These are phyloP conservation scores for Russula sp. DNA, from an alignment of 768 basidiomycete genomes.

Conservation along the genomic window DNA sequence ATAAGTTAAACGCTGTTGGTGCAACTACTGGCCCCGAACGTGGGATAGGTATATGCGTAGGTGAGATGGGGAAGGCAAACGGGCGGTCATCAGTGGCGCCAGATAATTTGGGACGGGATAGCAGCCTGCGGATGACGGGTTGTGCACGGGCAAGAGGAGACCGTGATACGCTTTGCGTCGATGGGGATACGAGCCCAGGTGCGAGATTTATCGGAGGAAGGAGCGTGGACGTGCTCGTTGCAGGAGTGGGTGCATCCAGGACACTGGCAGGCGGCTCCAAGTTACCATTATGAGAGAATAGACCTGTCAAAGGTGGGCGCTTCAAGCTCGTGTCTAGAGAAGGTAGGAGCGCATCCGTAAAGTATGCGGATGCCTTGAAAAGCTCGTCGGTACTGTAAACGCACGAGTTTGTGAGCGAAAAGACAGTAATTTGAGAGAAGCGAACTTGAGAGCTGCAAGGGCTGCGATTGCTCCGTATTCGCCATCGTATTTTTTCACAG, in stretches of 20 bases:
- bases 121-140: constrained; percentile 27
- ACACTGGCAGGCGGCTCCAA: constrained; percentile 18
- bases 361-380: constrained; percentile 70
- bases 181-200: constrained; percentile 12
- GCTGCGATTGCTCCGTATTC: constrained; percentile 65
- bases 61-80: constrained; percentile 1
- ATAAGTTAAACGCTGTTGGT: constrained; percentile 67
- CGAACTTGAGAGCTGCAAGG: constrained; percentile 66
- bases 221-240: constrained; percentile 14
- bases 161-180: constrained; percentile 13
- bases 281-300: constrained; percentile 4
- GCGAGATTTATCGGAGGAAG: constrained; percentile 15
- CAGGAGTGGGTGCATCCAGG: constrained; percentile 7
- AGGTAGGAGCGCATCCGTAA: constrained; percentile 53
- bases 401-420: neutral
- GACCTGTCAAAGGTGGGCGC: neutral
- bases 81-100: constrained; percentile 14
- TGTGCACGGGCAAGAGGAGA: constrained; percentile 25
- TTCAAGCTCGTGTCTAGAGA: constrained; percentile 9
- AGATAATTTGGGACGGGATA: constrained; percentile 28
- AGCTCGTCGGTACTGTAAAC: constrained; percentile 65
- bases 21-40: constrained; percentile 36
- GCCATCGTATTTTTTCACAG: constrained; percentile 58
- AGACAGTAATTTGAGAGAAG: constrained; percentile 9
- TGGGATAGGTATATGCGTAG: constrained; percentile 2